phyloP scores from a whole-genome alignment of 768 basidiomycete species.

The Neoboletus subvelutipes region DNA sequence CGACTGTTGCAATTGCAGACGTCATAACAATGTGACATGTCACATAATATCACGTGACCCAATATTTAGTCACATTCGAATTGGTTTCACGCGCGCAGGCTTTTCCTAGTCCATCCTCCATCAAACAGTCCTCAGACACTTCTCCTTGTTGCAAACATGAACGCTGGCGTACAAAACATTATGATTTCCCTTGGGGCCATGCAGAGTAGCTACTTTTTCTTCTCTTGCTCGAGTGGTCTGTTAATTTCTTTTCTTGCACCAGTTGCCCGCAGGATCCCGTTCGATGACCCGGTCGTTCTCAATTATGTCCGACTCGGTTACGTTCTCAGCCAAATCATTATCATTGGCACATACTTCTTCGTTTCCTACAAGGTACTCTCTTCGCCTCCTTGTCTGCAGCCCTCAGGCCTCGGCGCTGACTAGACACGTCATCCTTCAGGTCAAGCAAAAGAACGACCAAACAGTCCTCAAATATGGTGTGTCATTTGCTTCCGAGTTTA shows the following conservation, averaged over 20 bases:
- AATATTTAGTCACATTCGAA: not conserved
- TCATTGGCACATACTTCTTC: slow-evolving; percentile 78
- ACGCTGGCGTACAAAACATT: slow-evolving; percentile 76
- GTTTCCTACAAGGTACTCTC: slow-evolving; percentile 61
- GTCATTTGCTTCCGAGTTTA: slow-evolving; percentile 25
- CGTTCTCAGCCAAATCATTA: slow-evolving; percentile 66
- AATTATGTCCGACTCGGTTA: slow-evolving; percentile 84
- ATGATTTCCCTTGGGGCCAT: slow-evolving; percentile 90
- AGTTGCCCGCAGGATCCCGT: slow-evolving; percentile 91
- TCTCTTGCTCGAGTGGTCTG: not conserved
- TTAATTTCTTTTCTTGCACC: slow-evolving; percentile 7
- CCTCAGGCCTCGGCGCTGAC: not conserved
- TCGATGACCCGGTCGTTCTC: slow-evolving; percentile 83
- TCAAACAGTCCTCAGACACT: slow-evolving; percentile 14
- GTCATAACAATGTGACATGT: slow-evolving; percentile 28
- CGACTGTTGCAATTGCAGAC: not conserved
- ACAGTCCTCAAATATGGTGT: slow-evolving; percentile 93
- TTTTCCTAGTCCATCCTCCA: slow-evolving; percentile 12
- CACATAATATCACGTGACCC: slow-evolving; percentile 13
- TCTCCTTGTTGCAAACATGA: slow-evolving; percentile 48
- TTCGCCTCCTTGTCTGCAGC: not conserved
- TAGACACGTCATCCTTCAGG: slow-evolving; percentile 44
- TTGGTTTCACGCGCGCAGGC: not conserved
- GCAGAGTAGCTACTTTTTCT: slow-evolving; percentile 57
- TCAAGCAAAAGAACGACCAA: slow-evolving; percentile 94